Conservation (phyloP, 306 rosid genomes). For the Quercus agrifolia region DNA sequence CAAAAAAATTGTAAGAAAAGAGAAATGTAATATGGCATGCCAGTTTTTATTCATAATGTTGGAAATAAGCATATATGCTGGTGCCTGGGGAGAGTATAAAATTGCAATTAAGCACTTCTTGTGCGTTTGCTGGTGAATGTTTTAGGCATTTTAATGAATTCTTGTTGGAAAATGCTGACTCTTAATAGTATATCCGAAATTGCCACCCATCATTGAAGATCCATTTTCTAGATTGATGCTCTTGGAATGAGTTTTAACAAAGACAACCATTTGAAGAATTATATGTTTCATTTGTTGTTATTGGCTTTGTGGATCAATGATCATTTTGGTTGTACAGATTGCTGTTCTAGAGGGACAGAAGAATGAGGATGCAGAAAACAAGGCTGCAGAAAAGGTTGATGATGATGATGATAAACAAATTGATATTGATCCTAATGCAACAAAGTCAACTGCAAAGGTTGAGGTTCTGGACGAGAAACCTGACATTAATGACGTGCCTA, state of each 20-base stretch:
- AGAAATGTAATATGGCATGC: neutral
- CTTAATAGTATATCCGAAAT: neutral
- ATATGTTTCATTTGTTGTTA: slow-evolving; percentile 7
- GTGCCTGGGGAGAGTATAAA: neutral
- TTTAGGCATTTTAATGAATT: neutral
- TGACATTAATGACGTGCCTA: slow-evolving; percentile 83
- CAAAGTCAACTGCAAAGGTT: slow-evolving; percentile 40
- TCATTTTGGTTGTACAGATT: slow-evolving; percentile 52
- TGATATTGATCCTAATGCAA: slow-evolving; percentile 44
- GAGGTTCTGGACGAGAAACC: slow-evolving; percentile 73
- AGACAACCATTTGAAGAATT: neutral
- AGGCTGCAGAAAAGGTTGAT: slow-evolving; percentile 57
- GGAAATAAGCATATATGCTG: neutral
- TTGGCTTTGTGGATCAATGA: slow-evolving; percentile 1
- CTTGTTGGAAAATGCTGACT: neutral
- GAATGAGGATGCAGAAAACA: slow-evolving; percentile 50
- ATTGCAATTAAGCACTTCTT: no score
- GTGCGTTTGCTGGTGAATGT: neutral
- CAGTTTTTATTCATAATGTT: neutral
- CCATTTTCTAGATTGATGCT: neutral
- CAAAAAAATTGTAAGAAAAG: neutral
- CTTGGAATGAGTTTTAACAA: neutral
- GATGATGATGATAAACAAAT: slow-evolving; percentile 60
- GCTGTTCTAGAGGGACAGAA: slow-evolving; percentile 88
- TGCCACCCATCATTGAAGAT: slow-evolving; percentile 11